Percentiles rank a stretch among this genome's conserved stretches.
phyloP scores from a whole-genome alignment of 306 rosid genomes.

The Pachyrhizus erosus region DNA sequence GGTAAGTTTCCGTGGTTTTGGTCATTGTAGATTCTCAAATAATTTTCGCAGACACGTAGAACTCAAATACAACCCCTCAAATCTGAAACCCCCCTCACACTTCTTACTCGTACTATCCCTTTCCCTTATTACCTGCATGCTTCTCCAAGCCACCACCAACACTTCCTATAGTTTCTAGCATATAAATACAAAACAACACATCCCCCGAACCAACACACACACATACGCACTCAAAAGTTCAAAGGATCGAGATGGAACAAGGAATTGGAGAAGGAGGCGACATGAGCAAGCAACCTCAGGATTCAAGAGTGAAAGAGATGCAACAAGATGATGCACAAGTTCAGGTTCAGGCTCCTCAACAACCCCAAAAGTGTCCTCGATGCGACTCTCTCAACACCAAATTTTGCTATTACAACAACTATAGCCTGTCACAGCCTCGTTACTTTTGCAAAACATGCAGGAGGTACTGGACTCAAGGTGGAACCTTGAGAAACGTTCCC shows the following conservation, averaged over 20 bases:
- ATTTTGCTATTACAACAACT: constrained; percentile 76
- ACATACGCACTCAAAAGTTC: background rate
- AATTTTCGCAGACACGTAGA: constrained; percentile 53
- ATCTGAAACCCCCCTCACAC: constrained; percentile 32
- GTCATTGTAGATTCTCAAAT: constrained; percentile 46
- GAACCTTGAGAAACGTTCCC: constrained; percentile 71
- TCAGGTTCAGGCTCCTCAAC: constrained; percentile 15
- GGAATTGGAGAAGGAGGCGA: constrained; percentile 27
- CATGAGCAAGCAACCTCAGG: constrained; percentile 15
- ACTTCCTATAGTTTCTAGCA: background rate
- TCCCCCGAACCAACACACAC: background rate
- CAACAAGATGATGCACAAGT: constrained; percentile 12
- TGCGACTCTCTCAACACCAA: constrained; percentile 69
- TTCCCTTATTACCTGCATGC: constrained; percentile 39
- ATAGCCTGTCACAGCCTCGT: constrained; percentile 73
- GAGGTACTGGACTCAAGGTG: constrained; percentile 80
- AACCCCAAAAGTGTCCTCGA: constrained; percentile 57
- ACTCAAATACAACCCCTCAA: background rate
- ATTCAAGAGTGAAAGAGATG: background rate
- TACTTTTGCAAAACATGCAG: constrained; percentile 66
- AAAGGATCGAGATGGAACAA: constrained; percentile 36
- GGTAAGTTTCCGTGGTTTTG: constrained; percentile 55
- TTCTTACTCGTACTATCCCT: constrained; percentile 17
- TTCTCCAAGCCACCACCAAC: constrained; percentile 21
- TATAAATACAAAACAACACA: constrained; percentile 31